Evolutionary conservation across 2,329 filamentous ascomycete genomes (phyloP).

Genomic region (Alternaria sp.): DNA sequence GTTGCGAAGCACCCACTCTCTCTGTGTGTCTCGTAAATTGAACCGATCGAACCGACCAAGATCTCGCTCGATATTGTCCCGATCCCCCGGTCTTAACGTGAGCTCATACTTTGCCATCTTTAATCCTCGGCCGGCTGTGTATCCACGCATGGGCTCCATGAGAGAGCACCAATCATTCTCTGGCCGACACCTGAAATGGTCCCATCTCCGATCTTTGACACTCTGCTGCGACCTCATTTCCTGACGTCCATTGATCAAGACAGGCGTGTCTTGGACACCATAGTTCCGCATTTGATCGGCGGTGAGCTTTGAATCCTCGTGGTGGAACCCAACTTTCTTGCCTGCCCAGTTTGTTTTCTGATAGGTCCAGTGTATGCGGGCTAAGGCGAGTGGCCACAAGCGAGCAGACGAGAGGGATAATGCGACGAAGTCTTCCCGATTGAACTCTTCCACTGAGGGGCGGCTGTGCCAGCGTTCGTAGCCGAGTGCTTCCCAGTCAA

Average conservation of each 20-base stretch:
- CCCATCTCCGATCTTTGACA: not conserved
- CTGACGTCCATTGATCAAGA: not conserved
- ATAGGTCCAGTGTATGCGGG: slow-evolving; percentile 7
- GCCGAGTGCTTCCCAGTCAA: too few species aligned
- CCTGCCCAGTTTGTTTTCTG: slow-evolving; percentile 5
- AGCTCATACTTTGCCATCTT: not conserved
- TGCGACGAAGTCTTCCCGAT: slow-evolving; percentile 5
- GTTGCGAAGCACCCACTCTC: too few species aligned
- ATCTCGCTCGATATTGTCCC: too few species aligned
- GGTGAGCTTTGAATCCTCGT: not conserved
- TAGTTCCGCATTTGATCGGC: not conserved
- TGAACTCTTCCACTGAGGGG: too few species aligned
- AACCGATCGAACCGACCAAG: too few species aligned
- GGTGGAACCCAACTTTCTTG: slow-evolving; percentile 12
- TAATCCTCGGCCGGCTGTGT: not conserved
- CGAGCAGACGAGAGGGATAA: slow-evolving; percentile 9
- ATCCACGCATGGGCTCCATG: not conserved
- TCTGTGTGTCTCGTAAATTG: too few species aligned
- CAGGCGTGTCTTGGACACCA: not conserved
- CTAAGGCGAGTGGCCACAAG: slow-evolving; percentile 11
- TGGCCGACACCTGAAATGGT: not conserved
- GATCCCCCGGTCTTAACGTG: not conserved
- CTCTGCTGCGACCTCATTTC: not conserved
- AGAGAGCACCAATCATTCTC: too few species aligned
- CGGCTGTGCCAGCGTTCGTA: too few species aligned